These are phyloP conservation scores for Colletotrichum tanaceti DNA, from an alignment of 2,329 filamentous ascomycete species.

Conservation along the genomic window DNA sequence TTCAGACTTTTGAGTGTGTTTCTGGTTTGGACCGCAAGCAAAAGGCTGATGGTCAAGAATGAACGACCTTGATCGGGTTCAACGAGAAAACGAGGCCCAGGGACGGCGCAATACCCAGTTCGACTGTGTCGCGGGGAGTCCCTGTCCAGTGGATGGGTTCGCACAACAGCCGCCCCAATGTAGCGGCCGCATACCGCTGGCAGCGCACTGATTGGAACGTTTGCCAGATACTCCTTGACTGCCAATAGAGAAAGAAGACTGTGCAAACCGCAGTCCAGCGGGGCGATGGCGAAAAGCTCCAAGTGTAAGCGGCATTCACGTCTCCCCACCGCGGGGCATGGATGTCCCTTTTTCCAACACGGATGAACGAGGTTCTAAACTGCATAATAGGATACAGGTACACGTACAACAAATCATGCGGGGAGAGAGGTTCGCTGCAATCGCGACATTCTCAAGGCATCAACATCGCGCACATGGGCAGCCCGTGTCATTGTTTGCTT, in stretches of 20 bases:
- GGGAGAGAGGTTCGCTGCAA: conserved; percentile 1
- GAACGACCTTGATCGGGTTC: conserved; percentile 16
- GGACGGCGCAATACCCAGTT: conserved; percentile 2
- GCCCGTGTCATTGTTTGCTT: conserved; percentile 30
- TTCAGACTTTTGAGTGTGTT: background rate
- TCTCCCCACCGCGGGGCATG: background rate
- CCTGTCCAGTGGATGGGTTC: conserved; percentile 14
- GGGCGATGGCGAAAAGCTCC: conserved; percentile 2
- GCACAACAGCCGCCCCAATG: conserved; percentile 4
- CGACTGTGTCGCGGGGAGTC: conserved; percentile 6
- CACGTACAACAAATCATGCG: conserved; percentile 9
- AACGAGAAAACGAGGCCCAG: conserved; percentile 18
- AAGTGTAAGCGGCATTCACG: conserved; percentile 10
- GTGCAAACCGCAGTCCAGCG: conserved; percentile 5
- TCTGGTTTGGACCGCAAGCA: background rate
- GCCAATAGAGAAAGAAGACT: background rate
- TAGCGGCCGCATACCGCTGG: conserved; percentile 5
- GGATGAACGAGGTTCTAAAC: background rate
- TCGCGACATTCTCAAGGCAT: background rate
- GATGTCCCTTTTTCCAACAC: background rate
- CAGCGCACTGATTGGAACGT: background rate
- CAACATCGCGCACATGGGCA: conserved; percentile 1
- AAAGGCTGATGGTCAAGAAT: conserved; percentile 10
- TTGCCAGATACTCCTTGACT: background rate
- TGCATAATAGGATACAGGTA: conserved; percentile 1